Evolutionary conservation across 2,329 filamentous ascomycete species (phyloP).

Genomic region (Aureobasidium mangrovei): DNA sequence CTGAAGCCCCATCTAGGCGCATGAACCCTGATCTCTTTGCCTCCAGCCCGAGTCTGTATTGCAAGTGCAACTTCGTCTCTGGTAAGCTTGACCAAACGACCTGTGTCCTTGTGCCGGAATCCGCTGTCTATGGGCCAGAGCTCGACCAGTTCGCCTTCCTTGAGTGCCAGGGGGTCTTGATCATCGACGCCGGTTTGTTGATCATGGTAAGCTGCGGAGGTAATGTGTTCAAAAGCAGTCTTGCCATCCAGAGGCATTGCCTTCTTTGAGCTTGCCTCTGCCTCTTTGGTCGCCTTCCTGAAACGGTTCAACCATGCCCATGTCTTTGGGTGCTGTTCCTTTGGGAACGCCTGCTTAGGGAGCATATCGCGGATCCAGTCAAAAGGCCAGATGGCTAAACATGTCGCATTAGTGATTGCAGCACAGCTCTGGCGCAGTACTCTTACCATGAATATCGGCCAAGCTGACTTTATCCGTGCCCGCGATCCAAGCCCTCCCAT

Average conservation of each 20-base stretch:
- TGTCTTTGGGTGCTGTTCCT: constrained; percentile 47
- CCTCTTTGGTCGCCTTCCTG: constrained; percentile 37
- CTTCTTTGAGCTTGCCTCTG: constrained; percentile 33
- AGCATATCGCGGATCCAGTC: constrained; percentile 57
- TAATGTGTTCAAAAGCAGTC: constrained; percentile 44
- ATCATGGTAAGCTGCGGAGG: constrained; percentile 40
- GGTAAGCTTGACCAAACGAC: constrained; percentile 46
- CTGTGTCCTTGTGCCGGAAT: constrained; percentile 48
- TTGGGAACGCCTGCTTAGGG: constrained; percentile 44
- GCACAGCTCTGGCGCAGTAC: neutral
- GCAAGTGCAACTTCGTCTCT: constrained; percentile 51
- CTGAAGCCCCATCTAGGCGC: constrained; percentile 53
- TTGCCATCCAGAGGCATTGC: constrained; percentile 42
- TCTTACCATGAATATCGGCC: constrained; percentile 52
- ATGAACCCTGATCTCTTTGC: constrained; percentile 46
- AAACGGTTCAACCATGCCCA: constrained; percentile 60
- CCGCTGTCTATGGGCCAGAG: constrained; percentile 58
- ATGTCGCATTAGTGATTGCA: neutral
- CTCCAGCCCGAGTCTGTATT: constrained; percentile 32
- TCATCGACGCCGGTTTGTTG: constrained; percentile 36
- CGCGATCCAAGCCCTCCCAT: constrained; percentile 59
- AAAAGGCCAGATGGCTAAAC: constrained; percentile 37
- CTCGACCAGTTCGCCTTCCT: constrained; percentile 46
- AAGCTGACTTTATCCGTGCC: constrained; percentile 45
- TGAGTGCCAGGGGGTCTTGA: constrained; percentile 46